phyloP scores from a whole-genome alignment of 2,329 filamentous ascomycete genomes.

The Colletotrichum cereale region DNA sequence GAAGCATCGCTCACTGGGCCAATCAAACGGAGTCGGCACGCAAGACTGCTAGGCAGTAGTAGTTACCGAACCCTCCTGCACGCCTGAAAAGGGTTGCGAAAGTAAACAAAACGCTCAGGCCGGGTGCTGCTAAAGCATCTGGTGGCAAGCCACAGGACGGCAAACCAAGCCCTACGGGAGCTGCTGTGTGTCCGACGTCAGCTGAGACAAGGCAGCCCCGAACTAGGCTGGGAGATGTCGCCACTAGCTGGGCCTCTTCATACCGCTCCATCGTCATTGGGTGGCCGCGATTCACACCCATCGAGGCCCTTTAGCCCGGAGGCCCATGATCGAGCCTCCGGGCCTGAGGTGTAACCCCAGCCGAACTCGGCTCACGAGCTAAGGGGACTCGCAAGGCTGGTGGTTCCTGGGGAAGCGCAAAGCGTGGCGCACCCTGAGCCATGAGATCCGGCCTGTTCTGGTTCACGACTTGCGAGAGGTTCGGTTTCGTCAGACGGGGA shows the following conservation, averaged over 20 bases:
- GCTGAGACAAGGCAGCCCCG: constrained; percentile 9
- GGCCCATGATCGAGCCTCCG: not conserved
- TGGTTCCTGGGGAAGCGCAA: not conserved
- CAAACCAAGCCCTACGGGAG: constrained; percentile 23
- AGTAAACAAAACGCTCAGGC: not conserved
- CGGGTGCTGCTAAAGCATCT: constrained; percentile 1
- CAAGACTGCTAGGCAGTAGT: not conserved
- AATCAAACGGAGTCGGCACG: not conserved
- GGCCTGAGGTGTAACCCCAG: not conserved
- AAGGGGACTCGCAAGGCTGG: constrained; percentile 3
- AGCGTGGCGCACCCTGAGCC: not conserved
- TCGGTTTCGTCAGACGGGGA: not conserved
- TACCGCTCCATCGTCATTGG: not conserved
- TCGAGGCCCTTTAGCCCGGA: not conserved
- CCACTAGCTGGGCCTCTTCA: not conserved
- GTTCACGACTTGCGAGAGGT: not conserved
- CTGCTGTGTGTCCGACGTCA: not conserved
- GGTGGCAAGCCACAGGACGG: constrained; percentile 19
- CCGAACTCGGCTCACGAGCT: not conserved
- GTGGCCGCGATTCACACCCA: not conserved
- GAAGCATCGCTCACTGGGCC: not conserved
- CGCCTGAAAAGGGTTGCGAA: not conserved
- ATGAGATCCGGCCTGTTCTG: too few species aligned
- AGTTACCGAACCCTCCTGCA: not conserved
- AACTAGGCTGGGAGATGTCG: not conserved